phyloP scores from a whole-genome alignment of 352 stramenopile species.

The Peronosclerospora sorghi region DNA sequence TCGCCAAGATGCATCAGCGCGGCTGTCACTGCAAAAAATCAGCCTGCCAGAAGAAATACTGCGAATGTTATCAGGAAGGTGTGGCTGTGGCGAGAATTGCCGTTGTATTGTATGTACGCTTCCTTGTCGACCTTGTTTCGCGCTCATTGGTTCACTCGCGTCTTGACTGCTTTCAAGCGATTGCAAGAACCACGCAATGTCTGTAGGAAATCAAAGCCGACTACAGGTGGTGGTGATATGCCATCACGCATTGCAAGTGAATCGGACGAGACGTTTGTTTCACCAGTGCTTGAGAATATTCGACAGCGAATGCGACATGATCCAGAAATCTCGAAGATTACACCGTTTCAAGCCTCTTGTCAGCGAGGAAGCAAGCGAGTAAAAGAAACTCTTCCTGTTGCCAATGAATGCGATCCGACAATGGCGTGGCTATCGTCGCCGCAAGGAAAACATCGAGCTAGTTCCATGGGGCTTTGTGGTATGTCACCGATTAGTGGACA shows the following conservation, averaged over 20 bases:
- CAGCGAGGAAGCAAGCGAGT: slow-evolving; percentile 37
- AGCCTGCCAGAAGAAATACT: slow-evolving; percentile 96
- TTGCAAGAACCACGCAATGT: slow-evolving; percentile 68
- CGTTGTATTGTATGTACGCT: slow-evolving; percentile 73
- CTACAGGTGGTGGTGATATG: slow-evolving; percentile 5
- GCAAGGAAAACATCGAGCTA: slow-evolving; percentile 7
- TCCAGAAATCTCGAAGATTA: slow-evolving; percentile 50
- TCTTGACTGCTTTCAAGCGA: slow-evolving; percentile 24
- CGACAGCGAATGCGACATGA: slow-evolving; percentile 58
- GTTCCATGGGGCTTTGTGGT: slow-evolving; percentile 5
- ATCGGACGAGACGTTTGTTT: slow-evolving; percentile 50
- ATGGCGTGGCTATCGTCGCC: slow-evolving; percentile 10
- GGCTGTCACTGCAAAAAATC: slow-evolving; percentile 96
- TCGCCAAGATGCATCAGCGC: slow-evolving; percentile 89
- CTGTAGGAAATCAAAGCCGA: slow-evolving; percentile 25
- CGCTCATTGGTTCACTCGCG: slow-evolving; percentile 1
- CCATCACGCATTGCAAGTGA: slow-evolving; percentile 20
- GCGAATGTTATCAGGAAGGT: slow-evolving; percentile 92
- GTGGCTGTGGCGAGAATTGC: slow-evolving; percentile 83
- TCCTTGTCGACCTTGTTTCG: neutral
- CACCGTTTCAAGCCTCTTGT: slow-evolving; percentile 48
- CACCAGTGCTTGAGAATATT: slow-evolving; percentile 37
- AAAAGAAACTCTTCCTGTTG: slow-evolving; percentile 26
- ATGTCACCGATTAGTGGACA: slow-evolving; percentile 16
- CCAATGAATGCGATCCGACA: slow-evolving; percentile 4